Evolutionary conservation across 306 rosid genomes (phyloP).

Genomic region (Ormosia semicastrata): DNA sequence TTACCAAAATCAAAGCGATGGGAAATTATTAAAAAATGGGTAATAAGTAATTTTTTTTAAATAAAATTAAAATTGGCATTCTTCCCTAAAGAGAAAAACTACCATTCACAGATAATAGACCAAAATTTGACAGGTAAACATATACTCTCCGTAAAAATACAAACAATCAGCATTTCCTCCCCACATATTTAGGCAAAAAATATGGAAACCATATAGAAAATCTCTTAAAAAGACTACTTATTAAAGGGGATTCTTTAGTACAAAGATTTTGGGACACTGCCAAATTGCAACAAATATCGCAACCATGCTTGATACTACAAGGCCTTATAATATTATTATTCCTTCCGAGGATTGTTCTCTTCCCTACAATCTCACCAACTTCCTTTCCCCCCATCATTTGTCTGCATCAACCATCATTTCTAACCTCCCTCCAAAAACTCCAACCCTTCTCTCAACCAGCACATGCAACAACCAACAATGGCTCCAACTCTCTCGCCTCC

Average conservation of each 20-base stretch:
- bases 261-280: slow-evolving; percentile 16
- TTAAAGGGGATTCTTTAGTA: not conserved
- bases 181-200: not conserved
- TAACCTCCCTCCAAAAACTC: slow-evolving; percentile 34
- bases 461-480: slow-evolving; percentile 32
- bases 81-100: not conserved
- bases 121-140: slow-evolving; percentile 14
- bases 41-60: not conserved
- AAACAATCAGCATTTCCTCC: not conserved
- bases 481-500: slow-evolving; percentile 49
- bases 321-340: not conserved
- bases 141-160: not conserved
- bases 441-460: slow-evolving; percentile 31
- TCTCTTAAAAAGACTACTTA: slow-evolving; percentile 8
- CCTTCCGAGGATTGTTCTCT: slow-evolving; percentile 65
- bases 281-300: slow-evolving; percentile 1
- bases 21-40: not conserved
- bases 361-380: slow-evolving; percentile 63
- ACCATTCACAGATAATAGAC: not conserved
- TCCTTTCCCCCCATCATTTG: not conserved
- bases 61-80: not conserved
- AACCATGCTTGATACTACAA: slow-evolving; percentile 15
- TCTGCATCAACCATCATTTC: slow-evolving; percentile 17
- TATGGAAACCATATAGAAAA: slow-evolving; percentile 9
- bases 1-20: not conserved